Conservation (phyloP, 164 flowering plant species). For the Vitis rupestris region DNA sequence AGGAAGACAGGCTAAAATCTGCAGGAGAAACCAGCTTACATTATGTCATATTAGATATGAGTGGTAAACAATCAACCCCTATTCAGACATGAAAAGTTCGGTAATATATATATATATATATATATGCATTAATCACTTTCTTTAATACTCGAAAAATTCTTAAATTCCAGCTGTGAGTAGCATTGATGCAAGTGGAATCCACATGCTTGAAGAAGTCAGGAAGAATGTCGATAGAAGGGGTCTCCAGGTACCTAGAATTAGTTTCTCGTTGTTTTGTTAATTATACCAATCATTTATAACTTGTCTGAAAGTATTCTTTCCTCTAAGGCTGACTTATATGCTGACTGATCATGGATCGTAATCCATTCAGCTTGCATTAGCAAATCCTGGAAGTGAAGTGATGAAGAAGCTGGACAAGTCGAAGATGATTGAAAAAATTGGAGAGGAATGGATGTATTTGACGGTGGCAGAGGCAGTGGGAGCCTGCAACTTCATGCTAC, state of each 20-base stretch:
- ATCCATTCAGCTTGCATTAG: conserved; percentile 48
- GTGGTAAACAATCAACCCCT: conserved; percentile 32
- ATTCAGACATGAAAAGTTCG: no score
- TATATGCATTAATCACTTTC: not conserved
- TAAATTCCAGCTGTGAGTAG: conserved; percentile 51
- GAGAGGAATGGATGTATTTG: conserved; percentile 67
- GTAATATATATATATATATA: no score
- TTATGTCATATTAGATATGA: conserved; percentile 65
- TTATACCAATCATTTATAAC: no score
- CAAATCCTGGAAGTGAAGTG: conserved; percentile 76
- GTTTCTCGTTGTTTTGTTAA: not conserved
- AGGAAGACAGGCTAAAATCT: conserved; percentile 62
- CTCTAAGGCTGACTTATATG: not conserved
- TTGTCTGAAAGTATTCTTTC: no score
- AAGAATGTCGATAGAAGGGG: conserved; percentile 49
- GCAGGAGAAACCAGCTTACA: conserved; percentile 49
- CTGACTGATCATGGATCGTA: not conserved
- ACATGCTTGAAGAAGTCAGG: conserved; percentile 70
- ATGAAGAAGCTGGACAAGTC: conserved; percentile 72
- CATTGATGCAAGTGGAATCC: conserved; percentile 85
- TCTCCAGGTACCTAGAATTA: conserved; percentile 46
- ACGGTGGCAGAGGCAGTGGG: conserved; percentile 73
- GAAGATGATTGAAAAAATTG: conserved; percentile 51
- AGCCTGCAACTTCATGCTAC: conserved; percentile 69
- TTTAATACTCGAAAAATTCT: not conserved